Evolutionary conservation across 1,284 basidiomycete species (phyloP), one percentile per base, ranked within the genome.

Genomic region (Pascua guehoae): DNA sequence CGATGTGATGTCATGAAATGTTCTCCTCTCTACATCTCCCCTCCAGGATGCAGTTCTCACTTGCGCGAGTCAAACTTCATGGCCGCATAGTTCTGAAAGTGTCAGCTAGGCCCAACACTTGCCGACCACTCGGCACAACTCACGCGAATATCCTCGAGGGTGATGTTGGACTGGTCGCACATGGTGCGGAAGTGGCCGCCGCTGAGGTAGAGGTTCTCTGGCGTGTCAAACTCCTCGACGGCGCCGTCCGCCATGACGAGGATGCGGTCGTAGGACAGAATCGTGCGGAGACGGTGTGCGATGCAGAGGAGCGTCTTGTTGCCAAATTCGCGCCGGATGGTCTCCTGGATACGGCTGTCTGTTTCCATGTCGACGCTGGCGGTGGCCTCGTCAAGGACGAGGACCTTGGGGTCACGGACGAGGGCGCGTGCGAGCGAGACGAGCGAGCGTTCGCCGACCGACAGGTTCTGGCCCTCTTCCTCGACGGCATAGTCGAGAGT

Each of bases 391-490:
- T 87, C 85, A 46, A 87, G 74, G 5, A 86, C 81, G 15, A 86
- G 80, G n/a, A 86, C 79, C 64, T 79, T 81, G 16, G 73, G 65
- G 60, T 72, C 68, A 18, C 72, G 63, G 2, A 86, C 84, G 36
- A 87, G 74, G 3, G 86, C 88, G 47, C 87, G 78, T n/a, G 87
- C 87, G 40, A 89, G 80, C 55, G 84, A 86, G 37, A 89, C 80
- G 42, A 89, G 75, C 10, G 82, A 84, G 32, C 86, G 77, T 73
- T 89, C 81, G 42, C 86, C 84, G 32, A 86, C 84, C 49, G 85
- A 49, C 49, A 95, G 69, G 71, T 95, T 96, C 18, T 79, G 80
- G 32, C 92, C 93, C 71, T 95, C 92, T 59, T 88, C 87, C 61
- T 93, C 89, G 58, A 96, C 84, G 2, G 83, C 76, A 39, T 84